Conservation (phyloP, 2,329 filamentous ascomycete genomes). For the Diaporthe helianthi region DNA sequence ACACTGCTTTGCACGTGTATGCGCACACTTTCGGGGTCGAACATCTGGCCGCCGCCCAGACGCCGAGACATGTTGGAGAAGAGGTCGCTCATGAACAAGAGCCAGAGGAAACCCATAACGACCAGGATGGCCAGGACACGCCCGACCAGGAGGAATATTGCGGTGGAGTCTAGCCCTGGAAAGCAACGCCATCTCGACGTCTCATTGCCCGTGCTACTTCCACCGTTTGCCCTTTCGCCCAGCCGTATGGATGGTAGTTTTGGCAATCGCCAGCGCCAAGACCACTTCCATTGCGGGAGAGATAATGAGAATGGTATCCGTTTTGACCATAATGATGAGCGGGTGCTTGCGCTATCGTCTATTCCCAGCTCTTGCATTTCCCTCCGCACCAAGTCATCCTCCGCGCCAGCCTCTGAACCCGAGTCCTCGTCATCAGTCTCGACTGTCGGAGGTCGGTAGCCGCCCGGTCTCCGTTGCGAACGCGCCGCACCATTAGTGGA, state of each 20-base stretch:
- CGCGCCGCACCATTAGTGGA: constrained; percentile 42
- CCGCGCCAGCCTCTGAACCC: constrained; percentile 54
- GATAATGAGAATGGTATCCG: constrained; percentile 60
- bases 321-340: constrained; percentile 60
- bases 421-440: constrained; percentile 74
- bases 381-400: constrained; percentile 73
- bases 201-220: constrained; percentile 38
- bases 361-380: constrained; percentile 92
- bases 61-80: constrained; percentile 71
- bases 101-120: constrained; percentile 79
- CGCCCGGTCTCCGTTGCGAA: constrained; percentile 52
- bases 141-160: constrained; percentile 68
- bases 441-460: constrained; percentile 83
- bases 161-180: constrained; percentile 51
- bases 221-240: constrained; percentile 34
- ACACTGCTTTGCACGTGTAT: constrained; percentile 76
- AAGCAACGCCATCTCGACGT: constrained; percentile 36
- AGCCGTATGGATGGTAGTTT: constrained; percentile 54
- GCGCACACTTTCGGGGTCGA: constrained; percentile 83
- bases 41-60: constrained; percentile 72
- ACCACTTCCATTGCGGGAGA: constrained; percentile 62
- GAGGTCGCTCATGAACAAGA: constrained; percentile 85
- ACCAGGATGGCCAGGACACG: constrained; percentile 78
- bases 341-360: constrained; percentile 42
- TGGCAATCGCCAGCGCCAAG: constrained; percentile 61